phyloP scores from a whole-genome alignment of 176 grass and related monocot species.

The Luzula sylvatica region DNA sequence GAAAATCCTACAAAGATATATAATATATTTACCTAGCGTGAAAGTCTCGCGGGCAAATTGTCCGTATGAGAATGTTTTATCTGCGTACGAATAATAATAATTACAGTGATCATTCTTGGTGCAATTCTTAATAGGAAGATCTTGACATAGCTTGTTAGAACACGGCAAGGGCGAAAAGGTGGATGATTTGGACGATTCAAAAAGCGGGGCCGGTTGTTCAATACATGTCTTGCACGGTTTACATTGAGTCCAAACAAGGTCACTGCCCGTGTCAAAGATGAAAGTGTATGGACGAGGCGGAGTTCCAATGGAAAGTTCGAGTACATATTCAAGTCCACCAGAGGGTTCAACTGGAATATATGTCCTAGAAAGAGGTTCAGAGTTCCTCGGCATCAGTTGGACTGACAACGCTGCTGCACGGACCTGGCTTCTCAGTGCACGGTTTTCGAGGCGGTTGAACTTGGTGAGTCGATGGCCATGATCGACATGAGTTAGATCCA shows the following conservation, averaged over 20 bases:
- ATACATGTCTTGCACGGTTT: slow-evolving; percentile 45
- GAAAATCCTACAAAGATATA: no score
- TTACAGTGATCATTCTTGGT: slow-evolving; percentile 34
- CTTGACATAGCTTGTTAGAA: slow-evolving; percentile 32
- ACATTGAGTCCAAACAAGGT: slow-evolving; percentile 54
- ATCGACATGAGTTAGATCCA: slow-evolving; percentile 12
- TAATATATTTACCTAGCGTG: slow-evolving; percentile 34
- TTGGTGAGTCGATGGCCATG: neutral
- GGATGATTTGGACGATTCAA: slow-evolving; percentile 30
- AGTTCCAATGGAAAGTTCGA: slow-evolving; percentile 41
- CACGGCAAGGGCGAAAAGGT: slow-evolving; percentile 47
- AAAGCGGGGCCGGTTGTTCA: slow-evolving; percentile 33
- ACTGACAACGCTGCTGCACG: neutral
- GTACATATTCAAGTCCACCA: neutral
- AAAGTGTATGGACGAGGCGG: slow-evolving; percentile 30
- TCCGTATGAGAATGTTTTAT: slow-evolving; percentile 34
- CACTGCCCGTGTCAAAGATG: slow-evolving; percentile 39
- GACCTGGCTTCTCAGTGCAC: slow-evolving; percentile 26
- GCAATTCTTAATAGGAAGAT: slow-evolving; percentile 30
- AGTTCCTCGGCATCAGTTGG: neutral
- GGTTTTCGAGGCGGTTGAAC: slow-evolving; percentile 7
- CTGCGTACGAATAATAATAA: slow-evolving; percentile 54
- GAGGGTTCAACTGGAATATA: slow-evolving; percentile 12
- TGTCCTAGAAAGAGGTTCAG: neutral
- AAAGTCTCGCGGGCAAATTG: slow-evolving; percentile 37